Percentiles rank a stretch among this genome's conserved stretches.
phyloP scores from a whole-genome alignment of 805 yeast genomes.

The Candida wancherniae region DNA sequence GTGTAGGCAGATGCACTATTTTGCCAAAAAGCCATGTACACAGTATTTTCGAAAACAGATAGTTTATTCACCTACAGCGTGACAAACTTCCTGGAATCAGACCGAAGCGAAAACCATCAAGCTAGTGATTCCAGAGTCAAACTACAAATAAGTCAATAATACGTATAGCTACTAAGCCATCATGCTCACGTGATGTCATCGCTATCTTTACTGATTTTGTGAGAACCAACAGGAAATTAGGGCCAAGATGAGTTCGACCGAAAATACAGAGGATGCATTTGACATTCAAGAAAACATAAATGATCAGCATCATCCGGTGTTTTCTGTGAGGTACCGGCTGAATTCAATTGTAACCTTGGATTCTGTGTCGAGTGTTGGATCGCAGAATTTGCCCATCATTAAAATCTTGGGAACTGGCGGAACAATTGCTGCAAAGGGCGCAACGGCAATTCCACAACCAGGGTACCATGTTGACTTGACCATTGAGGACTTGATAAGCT shows the following conservation, averaged over 20 bases:
- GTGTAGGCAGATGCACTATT: too few relatives aligned
- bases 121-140: too few relatives aligned
- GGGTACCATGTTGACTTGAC: conserved; percentile 52
- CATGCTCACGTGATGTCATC: too few relatives aligned
- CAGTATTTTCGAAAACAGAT: too few relatives aligned
- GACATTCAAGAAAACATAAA: conserved; percentile 23
- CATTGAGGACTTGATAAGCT: conserved; percentile 28
- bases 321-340: conserved; percentile 32
- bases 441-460: conserved; percentile 44
- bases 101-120: too few relatives aligned
- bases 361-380: conserved; percentile 15
- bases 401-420: conserved; percentile 58
- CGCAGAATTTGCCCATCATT: conserved; percentile 26
- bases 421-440: conserved; percentile 53
- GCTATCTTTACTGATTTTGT: too few relatives aligned
- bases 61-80: too few relatives aligned
- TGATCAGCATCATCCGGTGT: conserved; percentile 29
- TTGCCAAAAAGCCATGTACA: too few relatives aligned
- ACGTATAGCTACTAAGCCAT: too few relatives aligned
- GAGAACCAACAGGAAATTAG: too few relatives aligned
- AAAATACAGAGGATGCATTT: conserved; percentile 4
- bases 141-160: too few relatives aligned
- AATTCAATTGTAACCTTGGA: conserved; percentile 24
- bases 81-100: too few relatives aligned
- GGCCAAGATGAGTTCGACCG: conserved; percentile 2